These are phyloP conservation scores for Microcyclospora pomicola DNA, from an alignment of 2,329 filamentous ascomycete species.

Conservation along the genomic window DNA sequence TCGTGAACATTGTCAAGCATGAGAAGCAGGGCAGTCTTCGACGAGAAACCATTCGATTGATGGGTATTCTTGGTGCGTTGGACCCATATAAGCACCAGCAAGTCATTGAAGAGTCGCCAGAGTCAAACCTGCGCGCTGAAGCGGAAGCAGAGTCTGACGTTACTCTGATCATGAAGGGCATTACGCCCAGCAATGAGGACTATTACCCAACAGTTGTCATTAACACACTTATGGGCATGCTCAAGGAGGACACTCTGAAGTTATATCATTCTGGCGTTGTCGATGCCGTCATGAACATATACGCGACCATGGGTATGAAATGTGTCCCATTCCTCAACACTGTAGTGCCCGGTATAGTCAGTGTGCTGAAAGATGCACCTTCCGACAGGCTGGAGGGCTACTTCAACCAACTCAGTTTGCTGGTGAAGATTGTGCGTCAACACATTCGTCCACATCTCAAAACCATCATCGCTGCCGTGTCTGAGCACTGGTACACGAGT, in stretches of 20 bases:
- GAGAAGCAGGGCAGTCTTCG: conserved; percentile 77
- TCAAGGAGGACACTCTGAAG: conserved; percentile 78
- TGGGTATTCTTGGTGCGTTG: conserved; percentile 86
- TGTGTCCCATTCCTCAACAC: conserved; percentile 89
- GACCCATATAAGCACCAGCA: conserved; percentile 96
- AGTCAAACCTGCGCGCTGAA: conserved; percentile 57
- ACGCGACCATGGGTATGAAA: conserved; percentile 87
- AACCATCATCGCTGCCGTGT: conserved; percentile 71
- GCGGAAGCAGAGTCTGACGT: conserved; percentile 73
- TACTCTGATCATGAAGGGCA: conserved; percentile 91
- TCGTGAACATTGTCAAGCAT: conserved; percentile 87
- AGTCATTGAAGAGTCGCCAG: conserved; percentile 77
- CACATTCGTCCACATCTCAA: conserved; percentile 87
- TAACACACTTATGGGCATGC: conserved; percentile 79
- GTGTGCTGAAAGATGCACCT: conserved; percentile 72
- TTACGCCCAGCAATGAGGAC: conserved; percentile 93
- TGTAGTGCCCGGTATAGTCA: conserved; percentile 86
- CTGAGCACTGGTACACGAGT: conserved; percentile 79
- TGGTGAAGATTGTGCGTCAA: conserved; percentile 90
- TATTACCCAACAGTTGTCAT: conserved; percentile 98
- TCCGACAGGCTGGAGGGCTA: conserved; percentile 70
- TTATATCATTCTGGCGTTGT: conserved; percentile 91
- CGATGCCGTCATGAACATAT: conserved; percentile 97
- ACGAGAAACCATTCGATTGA: conserved; percentile 89
- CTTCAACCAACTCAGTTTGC: conserved; percentile 86